Conservation (phyloP, 805 yeast genomes). For the Vanderwaltozyma polyspora region DNA sequence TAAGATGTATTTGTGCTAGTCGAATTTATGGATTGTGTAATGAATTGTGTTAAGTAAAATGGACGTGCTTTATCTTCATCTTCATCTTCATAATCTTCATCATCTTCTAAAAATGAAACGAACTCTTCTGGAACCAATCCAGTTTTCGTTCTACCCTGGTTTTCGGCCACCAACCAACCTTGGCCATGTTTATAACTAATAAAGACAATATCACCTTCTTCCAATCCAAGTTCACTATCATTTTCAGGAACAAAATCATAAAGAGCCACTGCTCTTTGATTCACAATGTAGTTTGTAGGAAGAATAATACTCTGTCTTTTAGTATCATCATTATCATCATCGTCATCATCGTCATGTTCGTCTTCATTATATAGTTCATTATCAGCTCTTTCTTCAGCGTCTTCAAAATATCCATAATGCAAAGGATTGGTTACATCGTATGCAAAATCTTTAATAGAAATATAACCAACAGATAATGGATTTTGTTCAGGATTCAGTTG, state of each 20-base stretch:
- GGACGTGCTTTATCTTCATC: conserved; percentile 32
- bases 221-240: conserved; percentile 74
- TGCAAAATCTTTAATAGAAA: conserved; percentile 72
- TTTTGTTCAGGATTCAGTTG: conserved; percentile 1
- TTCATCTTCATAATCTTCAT: conserved; percentile 11
- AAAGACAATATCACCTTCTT: conserved; percentile 75
- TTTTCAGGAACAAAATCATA: conserved; percentile 90
- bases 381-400: conserved; percentile 15
- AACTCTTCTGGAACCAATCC: conserved; percentile 95
- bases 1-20: conserved; percentile 2
- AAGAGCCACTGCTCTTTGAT: conserved; percentile 64
- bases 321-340: conserved; percentile 12
- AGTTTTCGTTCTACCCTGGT: conserved; percentile 35
- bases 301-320: conserved; percentile 25
- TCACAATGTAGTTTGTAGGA: conserved; percentile 31
- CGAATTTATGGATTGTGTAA: conserved; percentile 19
- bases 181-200: conserved; percentile 90
- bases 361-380: conserved; percentile 17
- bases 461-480: conserved; percentile 17
- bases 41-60: conserved; percentile 32
- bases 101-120: conserved; percentile 41
- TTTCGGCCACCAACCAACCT: conserved; percentile 92
- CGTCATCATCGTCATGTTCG: conserved; percentile 7
- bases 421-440: conserved; percentile 60
- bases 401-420: conserved; percentile 47